Evolutionary conservation across 768 basidiomycete genomes (phyloP).

Genomic region (Hygrocybe punicea): DNA sequence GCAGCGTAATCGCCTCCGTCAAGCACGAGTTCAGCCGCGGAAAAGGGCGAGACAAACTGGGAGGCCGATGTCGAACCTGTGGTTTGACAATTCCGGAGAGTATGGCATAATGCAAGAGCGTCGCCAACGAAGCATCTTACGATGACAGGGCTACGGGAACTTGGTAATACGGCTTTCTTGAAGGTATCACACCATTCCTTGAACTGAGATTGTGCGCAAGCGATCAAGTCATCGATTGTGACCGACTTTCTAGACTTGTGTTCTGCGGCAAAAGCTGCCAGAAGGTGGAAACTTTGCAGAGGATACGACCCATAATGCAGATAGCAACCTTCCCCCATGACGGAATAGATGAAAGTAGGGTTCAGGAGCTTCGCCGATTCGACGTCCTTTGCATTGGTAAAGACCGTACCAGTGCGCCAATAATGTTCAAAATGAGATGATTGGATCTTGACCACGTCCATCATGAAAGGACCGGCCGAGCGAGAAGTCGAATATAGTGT

Average conservation of each 20-base stretch:
- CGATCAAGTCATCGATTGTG: slow-evolving; percentile 15
- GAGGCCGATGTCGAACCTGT: too few species aligned
- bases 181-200: slow-evolving; percentile 31
- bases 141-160: slow-evolving; percentile 2
- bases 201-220: slow-evolving; percentile 23
- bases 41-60: not conserved
- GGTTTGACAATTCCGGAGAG: slow-evolving; percentile 10
- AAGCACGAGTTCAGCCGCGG: slow-evolving; percentile 11
- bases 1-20: slow-evolving; percentile 23
- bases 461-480: not conserved
- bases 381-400: slow-evolving; percentile 12
- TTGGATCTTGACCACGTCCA: not conserved
- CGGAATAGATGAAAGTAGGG: slow-evolving; percentile 35
- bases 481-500: not conserved
- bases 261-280: slow-evolving; percentile 18
- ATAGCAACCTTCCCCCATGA: slow-evolving; percentile 28
- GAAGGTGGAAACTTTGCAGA: slow-evolving; percentile 32
- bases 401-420: slow-evolving; percentile 35
- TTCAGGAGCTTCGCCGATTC: slow-evolving; percentile 28
- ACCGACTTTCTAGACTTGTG: slow-evolving; percentile 3
- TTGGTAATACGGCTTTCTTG: slow-evolving; percentile 10
- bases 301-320: slow-evolving; percentile 38
- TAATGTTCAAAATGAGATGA: slow-evolving; percentile 14
- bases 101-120: slow-evolving; percentile 28
- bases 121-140: slow-evolving; percentile 29